phyloP scores from a whole-genome alignment of 2,329 filamentous ascomycete genomes.

The Cercospora canescens region DNA sequence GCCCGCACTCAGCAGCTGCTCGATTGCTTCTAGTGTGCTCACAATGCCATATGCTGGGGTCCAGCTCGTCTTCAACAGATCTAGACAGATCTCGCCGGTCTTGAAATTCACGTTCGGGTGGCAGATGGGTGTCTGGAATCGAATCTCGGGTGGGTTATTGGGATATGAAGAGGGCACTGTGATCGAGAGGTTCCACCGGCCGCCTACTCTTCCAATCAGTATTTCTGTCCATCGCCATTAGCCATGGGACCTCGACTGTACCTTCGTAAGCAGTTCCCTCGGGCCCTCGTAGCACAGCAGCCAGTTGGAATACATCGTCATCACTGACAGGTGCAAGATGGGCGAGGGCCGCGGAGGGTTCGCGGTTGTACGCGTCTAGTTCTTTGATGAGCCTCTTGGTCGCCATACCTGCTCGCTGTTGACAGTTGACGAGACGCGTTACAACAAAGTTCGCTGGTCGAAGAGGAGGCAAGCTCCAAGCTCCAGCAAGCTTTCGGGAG shows the following conservation, averaged over 20 bases:
- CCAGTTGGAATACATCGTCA: slow-evolving; percentile 59
- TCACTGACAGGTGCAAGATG: slow-evolving; percentile 59
- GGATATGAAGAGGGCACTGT: slow-evolving; percentile 77
- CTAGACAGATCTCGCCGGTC: slow-evolving; percentile 91
- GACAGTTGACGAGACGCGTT: neutral
- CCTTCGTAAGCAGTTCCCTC: slow-evolving; percentile 62
- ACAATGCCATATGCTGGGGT: slow-evolving; percentile 81
- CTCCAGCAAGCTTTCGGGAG: neutral
- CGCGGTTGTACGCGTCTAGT: slow-evolving; percentile 57
- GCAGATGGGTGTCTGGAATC: slow-evolving; percentile 79
- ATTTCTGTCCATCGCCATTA: neutral
- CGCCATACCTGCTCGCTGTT: slow-evolving; percentile 26
- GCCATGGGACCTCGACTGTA: slow-evolving; percentile 29
- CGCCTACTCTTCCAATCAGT: slow-evolving; percentile 45
- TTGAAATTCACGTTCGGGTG: slow-evolving; percentile 76
- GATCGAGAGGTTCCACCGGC: slow-evolving; percentile 82
- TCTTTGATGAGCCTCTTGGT: slow-evolving; percentile 64
- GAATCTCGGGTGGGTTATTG: slow-evolving; percentile 71
- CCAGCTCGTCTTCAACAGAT: slow-evolving; percentile 77
- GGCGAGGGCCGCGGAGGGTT: slow-evolving; percentile 58
- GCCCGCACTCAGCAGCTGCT: slow-evolving; percentile 66
- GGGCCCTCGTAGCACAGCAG: slow-evolving; percentile 61
- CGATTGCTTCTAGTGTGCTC: slow-evolving; percentile 70
- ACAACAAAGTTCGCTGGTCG: slow-evolving; percentile 3
- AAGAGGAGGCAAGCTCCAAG: neutral